Conservation (phyloP, 108 stramenopile species). For the Cyclotella choctawhatcheeana region DNA sequence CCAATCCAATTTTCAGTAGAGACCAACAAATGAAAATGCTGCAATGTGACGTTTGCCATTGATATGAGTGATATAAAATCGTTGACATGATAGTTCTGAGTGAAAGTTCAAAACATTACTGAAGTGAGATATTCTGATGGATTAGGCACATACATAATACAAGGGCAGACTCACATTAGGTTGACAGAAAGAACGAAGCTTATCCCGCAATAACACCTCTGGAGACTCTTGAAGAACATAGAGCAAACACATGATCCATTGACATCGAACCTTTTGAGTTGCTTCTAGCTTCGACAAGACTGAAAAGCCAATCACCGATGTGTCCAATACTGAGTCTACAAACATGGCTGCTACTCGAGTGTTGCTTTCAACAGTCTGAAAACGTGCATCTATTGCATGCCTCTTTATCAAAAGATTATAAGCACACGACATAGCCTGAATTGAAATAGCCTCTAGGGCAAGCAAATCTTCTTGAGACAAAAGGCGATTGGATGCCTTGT, state of each 20-base stretch:
- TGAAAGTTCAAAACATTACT: neutral
- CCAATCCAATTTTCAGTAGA: slow-evolving; percentile 29
- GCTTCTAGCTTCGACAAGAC: slow-evolving; percentile 77
- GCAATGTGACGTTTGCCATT: slow-evolving; percentile 71
- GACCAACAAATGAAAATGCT: slow-evolving; percentile 74
- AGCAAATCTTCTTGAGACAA: slow-evolving; percentile 62
- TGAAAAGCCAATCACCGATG: slow-evolving; percentile 59
- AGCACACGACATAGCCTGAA: slow-evolving; percentile 72
- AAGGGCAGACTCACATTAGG: slow-evolving; percentile 41
- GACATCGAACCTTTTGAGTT: slow-evolving; percentile 72
- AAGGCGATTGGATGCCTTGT: slow-evolving; percentile 36
- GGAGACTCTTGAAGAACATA: slow-evolving; percentile 88
- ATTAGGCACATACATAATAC: neutral
- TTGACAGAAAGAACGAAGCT: slow-evolving; percentile 61
- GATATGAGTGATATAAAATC: slow-evolving; percentile 72
- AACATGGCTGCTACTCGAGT: slow-evolving; percentile 79
- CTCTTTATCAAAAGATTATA: slow-evolving; percentile 79
- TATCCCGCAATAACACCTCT: slow-evolving; percentile 67
- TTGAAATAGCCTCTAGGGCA: slow-evolving; percentile 80
- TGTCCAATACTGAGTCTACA: slow-evolving; percentile 54
- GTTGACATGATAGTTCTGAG: slow-evolving; percentile 56
- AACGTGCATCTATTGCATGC: slow-evolving; percentile 82
- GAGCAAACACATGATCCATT: slow-evolving; percentile 77
- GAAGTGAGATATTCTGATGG: neutral
- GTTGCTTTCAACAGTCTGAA: slow-evolving; percentile 63